Conservation (phyloP, 495 filamentous ascomycete species). For the Apodospora peruviana region DNA sequence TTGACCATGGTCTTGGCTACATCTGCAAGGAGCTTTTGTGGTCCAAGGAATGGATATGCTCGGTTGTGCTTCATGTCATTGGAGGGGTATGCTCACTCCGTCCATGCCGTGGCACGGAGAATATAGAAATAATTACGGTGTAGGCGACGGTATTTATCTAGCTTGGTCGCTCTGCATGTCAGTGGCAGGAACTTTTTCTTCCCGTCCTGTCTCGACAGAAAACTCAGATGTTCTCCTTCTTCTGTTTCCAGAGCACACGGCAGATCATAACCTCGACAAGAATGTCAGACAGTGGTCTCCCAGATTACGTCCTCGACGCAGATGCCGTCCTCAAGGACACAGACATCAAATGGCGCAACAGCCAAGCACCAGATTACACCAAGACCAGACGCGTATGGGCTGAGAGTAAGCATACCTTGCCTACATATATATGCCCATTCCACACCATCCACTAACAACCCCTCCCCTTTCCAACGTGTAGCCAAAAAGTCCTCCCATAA, state of each 20-base stretch:
- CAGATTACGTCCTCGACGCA: slow-evolving; percentile 56
- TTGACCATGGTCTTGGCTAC: background rate
- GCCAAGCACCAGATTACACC: slow-evolving; percentile 53
- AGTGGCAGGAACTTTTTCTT: background rate
- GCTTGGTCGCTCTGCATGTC: background rate
- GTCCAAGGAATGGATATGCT: background rate
- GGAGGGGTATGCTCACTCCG: too few species aligned
- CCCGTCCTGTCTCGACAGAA: background rate
- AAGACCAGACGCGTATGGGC: slow-evolving; percentile 49
- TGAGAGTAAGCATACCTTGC: slow-evolving; percentile 38
- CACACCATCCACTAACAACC: background rate
- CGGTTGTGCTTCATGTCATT: too few species aligned
- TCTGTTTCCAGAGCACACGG: background rate
- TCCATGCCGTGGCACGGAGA: too few species aligned
- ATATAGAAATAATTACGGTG: too few species aligned
- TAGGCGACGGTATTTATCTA: too few species aligned
- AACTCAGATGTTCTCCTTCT: background rate
- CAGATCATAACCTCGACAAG: background rate
- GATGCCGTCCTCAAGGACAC: slow-evolving; percentile 54
- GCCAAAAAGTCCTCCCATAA: slow-evolving; percentile 51
- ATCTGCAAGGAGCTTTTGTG: background rate
- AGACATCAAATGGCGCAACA: slow-evolving; percentile 52
- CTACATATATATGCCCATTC: background rate
- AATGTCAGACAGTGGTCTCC: slow-evolving; percentile 12
- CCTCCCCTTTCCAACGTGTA: slow-evolving; percentile 16